Evolutionary conservation across 2,329 filamentous ascomycete species (phyloP).

Genomic region (Teratosphaeria nubilosa): DNA sequence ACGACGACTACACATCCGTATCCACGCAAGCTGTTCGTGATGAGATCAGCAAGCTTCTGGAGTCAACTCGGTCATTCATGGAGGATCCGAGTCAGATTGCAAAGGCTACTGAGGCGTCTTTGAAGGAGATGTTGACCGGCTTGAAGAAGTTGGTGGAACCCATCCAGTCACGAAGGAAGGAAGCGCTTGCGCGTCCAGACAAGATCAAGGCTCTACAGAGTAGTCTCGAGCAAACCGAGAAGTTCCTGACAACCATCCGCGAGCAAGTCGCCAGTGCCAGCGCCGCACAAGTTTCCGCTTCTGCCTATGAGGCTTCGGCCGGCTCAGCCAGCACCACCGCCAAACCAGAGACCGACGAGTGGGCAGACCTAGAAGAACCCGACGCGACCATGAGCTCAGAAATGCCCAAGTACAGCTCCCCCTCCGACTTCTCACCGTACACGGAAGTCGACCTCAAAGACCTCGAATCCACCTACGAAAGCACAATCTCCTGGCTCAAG

Average conservation of each 20-base stretch:
- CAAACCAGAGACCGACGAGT: slow-evolving; percentile 35
- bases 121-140: slow-evolving; percentile 66
- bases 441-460: slow-evolving; percentile 59
- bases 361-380: slow-evolving; percentile 74
- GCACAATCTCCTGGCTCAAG: slow-evolving; percentile 56
- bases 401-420: slow-evolving; percentile 24
- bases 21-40: slow-evolving; percentile 60
- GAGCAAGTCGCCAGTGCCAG: slow-evolving; percentile 56
- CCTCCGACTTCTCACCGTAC: slow-evolving; percentile 56
- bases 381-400: slow-evolving; percentile 31
- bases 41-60: slow-evolving; percentile 57
- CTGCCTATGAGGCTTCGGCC: slow-evolving; percentile 36
- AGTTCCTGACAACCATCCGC: slow-evolving; percentile 61
- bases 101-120: slow-evolving; percentile 61
- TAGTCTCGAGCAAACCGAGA: slow-evolving; percentile 59
- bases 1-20: slow-evolving; percentile 55
- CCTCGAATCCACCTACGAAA: slow-evolving; percentile 52
- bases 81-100: slow-evolving; percentile 61
- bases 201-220: slow-evolving; percentile 58
- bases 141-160: slow-evolving; percentile 71
- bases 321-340: slow-evolving; percentile 12
- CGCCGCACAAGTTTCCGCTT: slow-evolving; percentile 9
- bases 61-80: slow-evolving; percentile 75
- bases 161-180: slow-evolving; percentile 63
- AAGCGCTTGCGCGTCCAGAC: slow-evolving; percentile 60